A percentile compares a stretch with the other conserved stretches of the same genome.
Evolutionary conservation across 192 early-diverging fungal genomes (phyloP).

Genomic region (Coemansia sp.): DNA sequence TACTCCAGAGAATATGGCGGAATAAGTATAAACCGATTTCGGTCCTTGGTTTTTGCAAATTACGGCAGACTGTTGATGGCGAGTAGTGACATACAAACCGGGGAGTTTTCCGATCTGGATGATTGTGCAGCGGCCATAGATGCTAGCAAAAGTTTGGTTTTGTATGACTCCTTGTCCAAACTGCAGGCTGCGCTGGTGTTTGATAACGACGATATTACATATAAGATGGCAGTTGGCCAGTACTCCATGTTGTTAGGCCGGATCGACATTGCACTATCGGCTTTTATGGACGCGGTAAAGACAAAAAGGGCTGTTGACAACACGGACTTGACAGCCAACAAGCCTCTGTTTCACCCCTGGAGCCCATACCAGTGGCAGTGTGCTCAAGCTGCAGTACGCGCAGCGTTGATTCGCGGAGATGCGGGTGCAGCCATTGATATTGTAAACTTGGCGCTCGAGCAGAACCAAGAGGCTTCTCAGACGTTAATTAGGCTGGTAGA

Average conservation of each 20-base stretch:
- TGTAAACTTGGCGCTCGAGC: not conserved
- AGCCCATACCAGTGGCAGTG: slow-evolving; percentile 47
- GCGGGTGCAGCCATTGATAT: slow-evolving; percentile 15
- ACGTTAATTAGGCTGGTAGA: slow-evolving; percentile 5
- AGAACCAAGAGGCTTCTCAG: slow-evolving; percentile 4
- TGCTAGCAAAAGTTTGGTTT: not conserved
- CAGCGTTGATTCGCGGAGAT: slow-evolving; percentile 35
- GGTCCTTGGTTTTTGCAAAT: slow-evolving; percentile 25
- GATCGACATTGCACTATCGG: slow-evolving; percentile 25
- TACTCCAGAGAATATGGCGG: slow-evolving; percentile 43
- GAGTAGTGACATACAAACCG: not conserved
- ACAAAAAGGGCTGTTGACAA: not conserved
- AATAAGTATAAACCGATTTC: slow-evolving; percentile 24
- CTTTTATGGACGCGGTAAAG: slow-evolving; percentile 12
- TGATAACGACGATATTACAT: slow-evolving; percentile 5
- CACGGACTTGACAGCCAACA: not conserved
- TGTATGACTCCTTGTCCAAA: slow-evolving; percentile 9
- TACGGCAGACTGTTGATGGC: slow-evolving; percentile 12
- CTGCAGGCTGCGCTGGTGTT: slow-evolving; percentile 23
- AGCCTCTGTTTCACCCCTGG: not conserved
- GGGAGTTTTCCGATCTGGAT: slow-evolving; percentile 1
- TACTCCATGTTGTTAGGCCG: slow-evolving; percentile 33
- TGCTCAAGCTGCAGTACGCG: slow-evolving; percentile 21
- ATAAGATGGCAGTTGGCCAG: slow-evolving; percentile 29
- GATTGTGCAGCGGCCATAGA: not conserved